These are phyloP conservation scores for Boletus pseudopeckii DNA, from an alignment of 768 basidiomycete species.

Conservation along the genomic window DNA sequence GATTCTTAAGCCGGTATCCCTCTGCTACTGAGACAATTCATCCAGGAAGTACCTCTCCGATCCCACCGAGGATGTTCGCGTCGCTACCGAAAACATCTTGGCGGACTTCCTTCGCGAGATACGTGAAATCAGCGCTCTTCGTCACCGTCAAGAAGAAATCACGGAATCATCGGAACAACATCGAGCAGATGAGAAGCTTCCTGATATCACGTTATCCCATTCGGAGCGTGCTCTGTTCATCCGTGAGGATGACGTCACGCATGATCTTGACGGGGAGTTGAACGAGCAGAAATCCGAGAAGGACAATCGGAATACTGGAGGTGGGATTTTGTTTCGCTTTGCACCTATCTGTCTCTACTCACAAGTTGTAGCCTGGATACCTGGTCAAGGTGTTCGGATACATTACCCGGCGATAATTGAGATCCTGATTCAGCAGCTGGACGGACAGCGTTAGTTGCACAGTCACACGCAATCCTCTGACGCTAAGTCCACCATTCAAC, in stretches of 20 bases:
- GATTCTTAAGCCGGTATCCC: background rate
- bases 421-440: constrained; percentile 85
- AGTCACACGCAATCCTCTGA: background rate
- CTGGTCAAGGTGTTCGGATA: constrained; percentile 90
- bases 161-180: constrained; percentile 39
- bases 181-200: constrained; percentile 49
- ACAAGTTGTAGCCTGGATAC: constrained; percentile 66
- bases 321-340: constrained; percentile 35
- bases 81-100: constrained; percentile 85
- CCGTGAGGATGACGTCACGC: constrained; percentile 41
- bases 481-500: background rate
- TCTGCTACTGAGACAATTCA: constrained; percentile 4
- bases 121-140: constrained; percentile 75
- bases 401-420: constrained; percentile 92
- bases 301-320: constrained; percentile 61
- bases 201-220: constrained; percentile 56
- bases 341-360: constrained; percentile 1
- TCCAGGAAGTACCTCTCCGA: constrained; percentile 91
- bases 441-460: constrained; percentile 66
- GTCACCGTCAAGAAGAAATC: constrained; percentile 59
- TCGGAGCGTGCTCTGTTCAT: constrained; percentile 59
- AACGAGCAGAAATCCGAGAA: constrained; percentile 42
- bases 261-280: constrained; percentile 40
- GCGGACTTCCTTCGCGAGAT: constrained; percentile 91
- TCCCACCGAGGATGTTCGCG: constrained; percentile 88